Evolutionary conservation across 1,139 yeast species (phyloP).

Genomic region (Yueomyces sp.): DNA sequence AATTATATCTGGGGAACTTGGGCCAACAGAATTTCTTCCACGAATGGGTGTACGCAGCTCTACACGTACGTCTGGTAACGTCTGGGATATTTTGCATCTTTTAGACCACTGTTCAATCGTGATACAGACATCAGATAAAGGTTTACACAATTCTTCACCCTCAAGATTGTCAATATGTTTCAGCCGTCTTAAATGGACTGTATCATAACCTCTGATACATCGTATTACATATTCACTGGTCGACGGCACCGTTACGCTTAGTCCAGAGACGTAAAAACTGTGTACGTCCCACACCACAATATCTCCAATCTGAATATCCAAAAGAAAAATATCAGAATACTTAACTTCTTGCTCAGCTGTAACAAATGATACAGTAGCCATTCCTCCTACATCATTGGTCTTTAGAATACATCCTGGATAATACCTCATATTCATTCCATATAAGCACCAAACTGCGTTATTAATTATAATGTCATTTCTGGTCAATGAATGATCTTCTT

Average conservation of each 20-base stretch:
- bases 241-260: slow-evolving; percentile 22
- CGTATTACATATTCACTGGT: slow-evolving; percentile 21
- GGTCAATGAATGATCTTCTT: slow-evolving; percentile 10
- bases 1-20: slow-evolving; percentile 7
- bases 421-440: slow-evolving; percentile 19
- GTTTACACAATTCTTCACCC: slow-evolving; percentile 9
- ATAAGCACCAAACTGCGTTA: slow-evolving; percentile 27
- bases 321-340: slow-evolving; percentile 17
- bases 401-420: slow-evolving; percentile 25
- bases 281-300: slow-evolving; percentile 20
- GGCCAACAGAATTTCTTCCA: slow-evolving; percentile 11
- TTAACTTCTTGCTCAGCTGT: slow-evolving; percentile 10
- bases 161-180: slow-evolving; percentile 13
- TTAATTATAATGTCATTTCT: slow-evolving; percentile 19
- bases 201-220: slow-evolving; percentile 50
- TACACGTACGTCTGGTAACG: slow-evolving; percentile 8
- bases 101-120: slow-evolving; percentile 21
- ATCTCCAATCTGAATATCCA: slow-evolving; percentile 34
- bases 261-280: slow-evolving; percentile 35
- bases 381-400: slow-evolving; percentile 4
- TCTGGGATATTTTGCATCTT: slow-evolving; percentile 15
- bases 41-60: slow-evolving; percentile 7
- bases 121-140: slow-evolving; percentile 15
- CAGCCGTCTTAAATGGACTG: slow-evolving; percentile 27
- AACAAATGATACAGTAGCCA: slow-evolving; percentile 16